These are phyloP conservation scores for Leccinellum luteum DNA, from an alignment of 768 basidiomycete genomes.

Conservation along the genomic window DNA sequence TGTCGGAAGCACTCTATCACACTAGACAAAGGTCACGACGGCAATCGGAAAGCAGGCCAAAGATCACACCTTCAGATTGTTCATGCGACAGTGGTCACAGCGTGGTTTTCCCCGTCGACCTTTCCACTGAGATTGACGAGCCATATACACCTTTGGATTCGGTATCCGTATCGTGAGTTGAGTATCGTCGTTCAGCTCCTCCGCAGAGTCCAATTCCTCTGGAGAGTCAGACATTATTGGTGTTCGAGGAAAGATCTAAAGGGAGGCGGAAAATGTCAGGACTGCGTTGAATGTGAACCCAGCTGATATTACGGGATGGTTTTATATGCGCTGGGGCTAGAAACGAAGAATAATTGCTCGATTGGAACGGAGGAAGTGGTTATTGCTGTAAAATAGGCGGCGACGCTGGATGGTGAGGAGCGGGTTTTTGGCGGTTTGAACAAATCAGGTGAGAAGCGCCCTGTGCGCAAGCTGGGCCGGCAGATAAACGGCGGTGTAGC, in stretches of 20 bases:
- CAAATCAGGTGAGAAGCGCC: constrained; percentile 12
- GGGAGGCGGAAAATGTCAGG: constrained; percentile 17
- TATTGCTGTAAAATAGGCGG: constrained; percentile 16
- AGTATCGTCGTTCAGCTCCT: constrained; percentile 45
- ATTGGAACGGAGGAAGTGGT: constrained; percentile 5
- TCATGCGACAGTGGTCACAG: constrained; percentile 69
- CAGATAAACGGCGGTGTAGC: constrained; percentile 8
- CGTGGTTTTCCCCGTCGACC: constrained; percentile 72
- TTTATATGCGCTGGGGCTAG: constrained; percentile 7
- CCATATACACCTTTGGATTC: constrained; percentile 64
- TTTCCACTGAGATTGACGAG: constrained; percentile 71
- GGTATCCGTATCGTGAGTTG: constrained; percentile 65
- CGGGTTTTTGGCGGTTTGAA: constrained; percentile 10
- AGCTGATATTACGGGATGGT: constrained; percentile 4
- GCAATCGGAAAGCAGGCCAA: constrained; percentile 1
- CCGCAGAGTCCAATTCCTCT: constrained; percentile 38
- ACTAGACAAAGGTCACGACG: constrained; percentile 39
- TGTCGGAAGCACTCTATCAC: constrained; percentile 65
- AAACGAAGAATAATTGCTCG: constrained; percentile 6
- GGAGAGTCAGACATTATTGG: constrained; percentile 35
- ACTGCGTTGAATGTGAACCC: constrained; percentile 1
- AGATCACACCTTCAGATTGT: constrained; percentile 64
- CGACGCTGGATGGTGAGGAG: constrained; percentile 1
- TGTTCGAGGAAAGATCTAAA: constrained; percentile 9
- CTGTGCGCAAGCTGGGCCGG: constrained; percentile 1